A percentile compares a stretch with the other conserved stretches of the same genome.
These are phyloP conservation scores for Tricholoma matsutake DNA, from an alignment of 768 basidiomycete genomes.

Conservation along the genomic window DNA sequence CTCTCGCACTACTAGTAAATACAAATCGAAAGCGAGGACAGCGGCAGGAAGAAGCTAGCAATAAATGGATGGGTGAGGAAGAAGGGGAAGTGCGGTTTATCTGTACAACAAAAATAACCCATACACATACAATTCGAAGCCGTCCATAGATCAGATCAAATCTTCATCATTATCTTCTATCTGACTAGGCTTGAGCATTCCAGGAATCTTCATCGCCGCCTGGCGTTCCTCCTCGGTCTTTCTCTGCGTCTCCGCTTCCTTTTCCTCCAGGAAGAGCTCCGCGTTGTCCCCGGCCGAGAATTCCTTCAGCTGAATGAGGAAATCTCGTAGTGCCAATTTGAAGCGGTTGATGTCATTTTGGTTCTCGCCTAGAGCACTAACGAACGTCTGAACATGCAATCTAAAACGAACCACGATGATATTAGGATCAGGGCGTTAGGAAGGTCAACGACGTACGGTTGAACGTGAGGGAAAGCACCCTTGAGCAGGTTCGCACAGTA, in stretches of 20 bases:
- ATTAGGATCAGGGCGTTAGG: not conserved
- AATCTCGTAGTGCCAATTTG: constrained; percentile 93
- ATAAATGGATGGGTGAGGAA: constrained; percentile 28
- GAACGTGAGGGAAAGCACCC: constrained; percentile 90
- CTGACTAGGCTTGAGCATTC: constrained; percentile 94
- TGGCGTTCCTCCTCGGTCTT: constrained; percentile 84
- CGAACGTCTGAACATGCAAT: constrained; percentile 68
- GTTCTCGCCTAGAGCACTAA: constrained; percentile 63
- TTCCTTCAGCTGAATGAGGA: constrained; percentile 96
- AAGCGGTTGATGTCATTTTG: constrained; percentile 84
- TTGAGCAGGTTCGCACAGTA: constrained; percentile 85
- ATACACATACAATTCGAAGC: not conserved
- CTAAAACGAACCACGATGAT: constrained; percentile 31
- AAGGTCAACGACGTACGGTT: constrained; percentile 52
- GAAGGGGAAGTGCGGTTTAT: not conserved
- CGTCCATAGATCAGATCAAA: constrained; percentile 33
- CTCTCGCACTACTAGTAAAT: constrained; percentile 32
- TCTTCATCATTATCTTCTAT: constrained; percentile 92
- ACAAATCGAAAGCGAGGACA: constrained; percentile 24
- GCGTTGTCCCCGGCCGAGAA: constrained; percentile 89
- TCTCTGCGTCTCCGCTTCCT: constrained; percentile 77
- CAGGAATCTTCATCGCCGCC: constrained; percentile 89
- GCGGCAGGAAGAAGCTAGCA: constrained; percentile 17
- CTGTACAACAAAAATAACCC: constrained; percentile 6
- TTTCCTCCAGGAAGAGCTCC: constrained; percentile 91